Evolutionary conservation across 2,329 filamentous ascomycete genomes (phyloP).

Genomic region (Penicillium sclerotigenum): DNA sequence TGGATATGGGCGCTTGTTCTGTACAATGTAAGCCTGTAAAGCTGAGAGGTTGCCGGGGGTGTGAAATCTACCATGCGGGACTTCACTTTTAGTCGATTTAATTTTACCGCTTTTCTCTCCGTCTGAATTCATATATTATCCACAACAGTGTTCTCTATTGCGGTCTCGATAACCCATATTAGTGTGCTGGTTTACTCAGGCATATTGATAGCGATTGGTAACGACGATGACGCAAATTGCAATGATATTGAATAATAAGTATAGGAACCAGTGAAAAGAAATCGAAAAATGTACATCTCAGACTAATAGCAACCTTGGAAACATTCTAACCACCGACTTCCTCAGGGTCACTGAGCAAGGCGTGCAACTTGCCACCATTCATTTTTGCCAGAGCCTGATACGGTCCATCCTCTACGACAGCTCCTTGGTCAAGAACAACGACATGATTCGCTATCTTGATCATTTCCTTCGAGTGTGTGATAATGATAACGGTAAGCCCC

Average conservation of each 20-base stretch:
- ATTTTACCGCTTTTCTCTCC: not conserved
- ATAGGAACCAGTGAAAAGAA: not conserved
- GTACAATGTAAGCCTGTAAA: not conserved
- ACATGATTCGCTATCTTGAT: constrained; percentile 76
- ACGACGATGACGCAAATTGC: not conserved
- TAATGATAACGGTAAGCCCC: constrained; percentile 68
- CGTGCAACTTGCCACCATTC: constrained; percentile 48
- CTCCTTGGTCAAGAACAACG: constrained; percentile 67
- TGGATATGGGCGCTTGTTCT: not conserved
- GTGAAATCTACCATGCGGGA: not conserved
- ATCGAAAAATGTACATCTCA: not conserved
- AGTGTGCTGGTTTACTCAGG: not conserved
- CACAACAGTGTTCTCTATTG: not conserved
- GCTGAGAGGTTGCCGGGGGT: not conserved
- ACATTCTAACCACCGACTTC: not conserved
- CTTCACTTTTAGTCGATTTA: not conserved
- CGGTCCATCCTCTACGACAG: constrained; percentile 64
- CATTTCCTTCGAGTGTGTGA: constrained; percentile 82
- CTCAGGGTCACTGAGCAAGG: constrained; percentile 26
- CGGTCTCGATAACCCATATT: not conserved
- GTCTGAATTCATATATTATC: not conserved
- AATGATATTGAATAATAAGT: not conserved
- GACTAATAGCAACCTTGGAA: not conserved
- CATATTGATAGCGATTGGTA: not conserved
- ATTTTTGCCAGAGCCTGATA: constrained; percentile 59